These are phyloP conservation scores for Yamadazyma siamensis DNA, from an alignment of 1,139 yeast species.

Conservation along the genomic window DNA sequence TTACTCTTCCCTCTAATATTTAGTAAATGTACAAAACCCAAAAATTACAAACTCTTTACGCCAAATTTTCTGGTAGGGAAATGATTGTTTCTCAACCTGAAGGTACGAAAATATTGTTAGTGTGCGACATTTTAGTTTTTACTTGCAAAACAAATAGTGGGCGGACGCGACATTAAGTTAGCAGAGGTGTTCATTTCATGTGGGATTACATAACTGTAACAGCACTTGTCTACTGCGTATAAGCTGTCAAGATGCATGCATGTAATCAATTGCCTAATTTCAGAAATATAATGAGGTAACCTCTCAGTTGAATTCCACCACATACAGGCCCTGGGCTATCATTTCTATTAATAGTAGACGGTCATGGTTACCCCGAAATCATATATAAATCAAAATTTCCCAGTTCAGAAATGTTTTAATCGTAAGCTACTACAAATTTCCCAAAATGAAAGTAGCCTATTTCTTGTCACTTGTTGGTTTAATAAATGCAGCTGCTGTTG, in stretches of 20 bases:
- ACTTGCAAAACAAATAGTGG: too few species aligned
- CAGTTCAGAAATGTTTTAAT: conserved; percentile 7
- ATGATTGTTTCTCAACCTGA: neutral
- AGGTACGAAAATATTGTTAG: too few species aligned
- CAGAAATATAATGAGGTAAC: conserved; percentile 7
- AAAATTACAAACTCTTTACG: neutral
- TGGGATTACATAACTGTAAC: conserved; percentile 1
- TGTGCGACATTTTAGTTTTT: neutral
- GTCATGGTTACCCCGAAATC: neutral
- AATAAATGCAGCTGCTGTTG: conserved; percentile 21
- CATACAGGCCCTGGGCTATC: too few species aligned
- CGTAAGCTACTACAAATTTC: neutral
- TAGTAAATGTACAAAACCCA: neutral
- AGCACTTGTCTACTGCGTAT: too few species aligned
- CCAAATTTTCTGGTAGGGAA: conserved; percentile 1
- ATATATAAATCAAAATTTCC: conserved; percentile 5
- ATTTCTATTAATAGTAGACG: conserved; percentile 1
- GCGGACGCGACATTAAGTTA: too few species aligned
- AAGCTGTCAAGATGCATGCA: too few species aligned
- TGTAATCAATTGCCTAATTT: conserved; percentile 10
- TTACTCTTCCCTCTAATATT: neutral
- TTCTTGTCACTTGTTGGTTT: conserved; percentile 9
- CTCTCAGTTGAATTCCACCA: too few species aligned
- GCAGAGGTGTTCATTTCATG: neutral
- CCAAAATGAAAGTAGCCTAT: conserved; percentile 9